These are phyloP conservation scores for Apiospora kogelbergensis DNA, from an alignment of 2,329 filamentous ascomycete species.

Conservation along the genomic window DNA sequence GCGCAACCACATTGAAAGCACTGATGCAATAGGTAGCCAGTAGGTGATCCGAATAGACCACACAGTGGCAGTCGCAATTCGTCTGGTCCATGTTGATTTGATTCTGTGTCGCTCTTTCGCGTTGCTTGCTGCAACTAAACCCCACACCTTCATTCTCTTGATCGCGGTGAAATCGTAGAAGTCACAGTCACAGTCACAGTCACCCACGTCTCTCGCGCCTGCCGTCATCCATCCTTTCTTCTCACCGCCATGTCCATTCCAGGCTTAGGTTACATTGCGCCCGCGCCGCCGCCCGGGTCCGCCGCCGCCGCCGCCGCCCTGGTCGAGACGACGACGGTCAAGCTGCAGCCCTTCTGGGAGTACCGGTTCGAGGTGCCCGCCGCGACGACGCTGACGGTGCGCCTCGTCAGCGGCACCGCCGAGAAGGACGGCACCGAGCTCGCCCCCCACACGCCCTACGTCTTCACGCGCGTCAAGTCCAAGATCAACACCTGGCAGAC, in stretches of 20 bases:
- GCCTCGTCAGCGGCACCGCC: constrained; percentile 78
- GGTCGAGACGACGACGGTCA: constrained; percentile 38
- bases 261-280: constrained; percentile 67
- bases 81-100: background rate
- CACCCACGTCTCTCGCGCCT: background rate
- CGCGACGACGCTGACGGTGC: constrained; percentile 42
- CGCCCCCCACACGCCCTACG: constrained; percentile 75
- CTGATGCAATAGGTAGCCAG: background rate
- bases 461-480: constrained; percentile 77
- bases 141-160: background rate
- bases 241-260: constrained; percentile 66
- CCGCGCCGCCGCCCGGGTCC: constrained; percentile 30
- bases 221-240: background rate
- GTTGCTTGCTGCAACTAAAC: background rate
- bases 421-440: constrained; percentile 96
- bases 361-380: constrained; percentile 75
- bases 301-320: constrained; percentile 36
- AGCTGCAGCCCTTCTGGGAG: constrained; percentile 66
- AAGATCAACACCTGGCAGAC: constrained; percentile 93
- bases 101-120: background rate
- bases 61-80: background rate
- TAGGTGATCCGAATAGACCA: background rate
- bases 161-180: background rate
- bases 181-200: no score
- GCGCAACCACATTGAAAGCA: background rate